A percentile compares a stretch with the other conserved stretches of the same genome.
Evolutionary conservation across 78 protist genomes (phyloP).

Genomic region (Monocercomonoides exilis): DNA sequence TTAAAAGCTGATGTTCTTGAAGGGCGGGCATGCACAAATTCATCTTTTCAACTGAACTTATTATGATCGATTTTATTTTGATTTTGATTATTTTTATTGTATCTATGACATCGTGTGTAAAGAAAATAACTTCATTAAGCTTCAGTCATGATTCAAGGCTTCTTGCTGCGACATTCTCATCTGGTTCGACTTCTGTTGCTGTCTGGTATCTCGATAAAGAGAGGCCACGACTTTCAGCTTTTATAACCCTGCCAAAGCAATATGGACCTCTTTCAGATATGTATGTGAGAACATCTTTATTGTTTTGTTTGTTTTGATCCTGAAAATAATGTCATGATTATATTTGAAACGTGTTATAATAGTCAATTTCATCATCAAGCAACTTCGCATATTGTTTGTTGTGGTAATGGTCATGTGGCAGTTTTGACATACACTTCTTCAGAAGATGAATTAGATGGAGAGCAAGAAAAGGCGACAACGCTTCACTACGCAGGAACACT

Average conservation of each 20-base stretch:
- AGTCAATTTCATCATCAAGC: not conserved
- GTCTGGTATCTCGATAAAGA: not conserved
- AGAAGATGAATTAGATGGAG: not conserved
- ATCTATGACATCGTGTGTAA: not conserved
- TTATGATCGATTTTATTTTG: not conserved
- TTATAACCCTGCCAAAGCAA: not conserved
- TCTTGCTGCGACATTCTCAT: not conserved
- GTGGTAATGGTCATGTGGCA: not conserved
- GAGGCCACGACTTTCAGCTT: not conserved
- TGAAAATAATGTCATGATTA: no score
- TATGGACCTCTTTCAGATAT: not conserved
- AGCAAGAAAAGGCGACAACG: not conserved
- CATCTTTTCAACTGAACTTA: not conserved
- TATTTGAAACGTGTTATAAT: no score
- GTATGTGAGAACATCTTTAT: not conserved
- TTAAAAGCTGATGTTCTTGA: not conserved
- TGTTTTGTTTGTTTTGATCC: not conserved
- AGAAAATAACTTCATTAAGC: not conserved
- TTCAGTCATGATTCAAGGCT: not conserved
- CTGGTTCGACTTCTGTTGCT: not conserved
- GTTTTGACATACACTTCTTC: not conserved
- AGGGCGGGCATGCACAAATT: not conserved
- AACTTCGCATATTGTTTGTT: not conserved
- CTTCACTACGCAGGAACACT: not conserved
- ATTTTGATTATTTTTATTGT: no score